These are phyloP conservation scores for Camellia lanceoleosa DNA, from an alignment of 148 eudicot genomes.

Conservation along the genomic window DNA sequence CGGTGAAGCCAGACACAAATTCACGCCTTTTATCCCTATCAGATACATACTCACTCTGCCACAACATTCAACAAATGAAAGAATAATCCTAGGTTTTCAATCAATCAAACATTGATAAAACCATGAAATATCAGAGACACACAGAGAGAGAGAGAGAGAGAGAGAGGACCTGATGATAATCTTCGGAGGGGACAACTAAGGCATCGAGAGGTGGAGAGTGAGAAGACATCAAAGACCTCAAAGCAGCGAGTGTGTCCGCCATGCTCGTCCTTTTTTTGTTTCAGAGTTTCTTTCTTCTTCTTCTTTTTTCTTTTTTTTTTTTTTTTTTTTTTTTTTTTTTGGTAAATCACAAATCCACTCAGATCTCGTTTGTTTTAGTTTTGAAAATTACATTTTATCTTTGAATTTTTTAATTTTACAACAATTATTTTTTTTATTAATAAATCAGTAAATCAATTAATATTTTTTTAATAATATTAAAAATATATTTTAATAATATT, in stretches of 20 bases:
- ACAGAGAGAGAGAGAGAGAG: not conserved
- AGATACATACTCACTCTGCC: conserved; percentile 87
- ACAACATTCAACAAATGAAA: conserved; percentile 8
- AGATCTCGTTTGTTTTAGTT: too few relatives aligned
- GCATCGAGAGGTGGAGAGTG: conserved; percentile 90
- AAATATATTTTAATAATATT: too few relatives aligned
- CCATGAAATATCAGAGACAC: not conserved
- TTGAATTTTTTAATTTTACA: too few relatives aligned
- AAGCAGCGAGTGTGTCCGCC: conserved; percentile 60
- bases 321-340: too few relatives aligned
- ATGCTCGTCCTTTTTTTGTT: conserved; percentile 20
- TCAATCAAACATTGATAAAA: not conserved
- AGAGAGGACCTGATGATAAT: conserved; percentile 73
- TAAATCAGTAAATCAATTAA: too few relatives aligned
- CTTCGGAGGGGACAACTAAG: conserved; percentile 83
- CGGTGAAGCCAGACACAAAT: conserved; percentile 85
- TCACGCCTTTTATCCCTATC: conserved; percentile 80
- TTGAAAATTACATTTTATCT: too few relatives aligned
- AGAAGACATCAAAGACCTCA: conserved; percentile 83
- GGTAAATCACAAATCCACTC: too few relatives aligned
- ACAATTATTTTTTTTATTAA: too few relatives aligned
- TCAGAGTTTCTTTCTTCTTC: not conserved
- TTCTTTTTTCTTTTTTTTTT: too few relatives aligned
- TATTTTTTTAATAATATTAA: too few relatives aligned
- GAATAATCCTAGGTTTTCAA: not conserved